phyloP scores from a whole-genome alignment of 2,329 filamentous ascomycete species.

The Curvularia hawaiiensis region DNA sequence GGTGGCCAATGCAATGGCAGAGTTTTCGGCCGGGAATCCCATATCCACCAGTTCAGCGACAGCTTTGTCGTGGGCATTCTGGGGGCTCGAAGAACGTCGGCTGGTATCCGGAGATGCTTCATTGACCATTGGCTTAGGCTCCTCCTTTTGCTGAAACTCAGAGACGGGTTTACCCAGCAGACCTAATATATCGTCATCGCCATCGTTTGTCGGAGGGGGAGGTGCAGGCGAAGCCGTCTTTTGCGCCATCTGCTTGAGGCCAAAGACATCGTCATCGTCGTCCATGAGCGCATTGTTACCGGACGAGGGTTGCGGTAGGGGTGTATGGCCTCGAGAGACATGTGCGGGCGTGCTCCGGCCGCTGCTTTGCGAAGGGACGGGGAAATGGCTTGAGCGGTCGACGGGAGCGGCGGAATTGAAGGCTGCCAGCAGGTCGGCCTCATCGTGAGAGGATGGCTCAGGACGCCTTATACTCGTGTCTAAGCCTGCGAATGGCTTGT shows the following conservation, averaged over 20 bases:
- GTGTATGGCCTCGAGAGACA: slow-evolving; percentile 36
- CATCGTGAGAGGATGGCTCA: slow-evolving; percentile 44
- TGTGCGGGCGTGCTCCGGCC: slow-evolving; percentile 49
- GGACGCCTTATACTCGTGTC: slow-evolving; percentile 40
- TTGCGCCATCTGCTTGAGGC: slow-evolving; percentile 68
- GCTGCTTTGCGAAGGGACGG: slow-evolving; percentile 50
- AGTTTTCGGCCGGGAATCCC: slow-evolving; percentile 86
- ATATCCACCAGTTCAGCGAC: slow-evolving; percentile 92
- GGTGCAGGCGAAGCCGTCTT: slow-evolving; percentile 34
- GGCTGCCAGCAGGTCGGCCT: slow-evolving; percentile 65
- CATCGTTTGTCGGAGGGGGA: slow-evolving; percentile 22
- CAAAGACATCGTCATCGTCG: slow-evolving; percentile 87
- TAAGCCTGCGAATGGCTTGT: slow-evolving; percentile 46
- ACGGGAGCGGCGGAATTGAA: slow-evolving; percentile 65
- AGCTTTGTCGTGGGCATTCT: slow-evolving; percentile 71
- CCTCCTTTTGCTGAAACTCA: slow-evolving; percentile 50
- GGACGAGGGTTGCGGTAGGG: slow-evolving; percentile 28
- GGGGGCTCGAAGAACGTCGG: slow-evolving; percentile 29
- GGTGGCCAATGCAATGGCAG: slow-evolving; percentile 77
- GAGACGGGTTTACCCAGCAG: slow-evolving; percentile 64
- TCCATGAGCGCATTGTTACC: slow-evolving; percentile 50
- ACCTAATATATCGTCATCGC: slow-evolving; percentile 67
- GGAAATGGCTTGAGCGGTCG: slow-evolving; percentile 64
- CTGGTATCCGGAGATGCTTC: slow-evolving; percentile 13
- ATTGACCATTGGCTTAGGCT: slow-evolving; percentile 16